A percentile compares a stretch with the other conserved stretches of the same genome.
phyloP scores from a whole-genome alignment of 805 yeast genomes.

The Torulaspora gathmanii region DNA sequence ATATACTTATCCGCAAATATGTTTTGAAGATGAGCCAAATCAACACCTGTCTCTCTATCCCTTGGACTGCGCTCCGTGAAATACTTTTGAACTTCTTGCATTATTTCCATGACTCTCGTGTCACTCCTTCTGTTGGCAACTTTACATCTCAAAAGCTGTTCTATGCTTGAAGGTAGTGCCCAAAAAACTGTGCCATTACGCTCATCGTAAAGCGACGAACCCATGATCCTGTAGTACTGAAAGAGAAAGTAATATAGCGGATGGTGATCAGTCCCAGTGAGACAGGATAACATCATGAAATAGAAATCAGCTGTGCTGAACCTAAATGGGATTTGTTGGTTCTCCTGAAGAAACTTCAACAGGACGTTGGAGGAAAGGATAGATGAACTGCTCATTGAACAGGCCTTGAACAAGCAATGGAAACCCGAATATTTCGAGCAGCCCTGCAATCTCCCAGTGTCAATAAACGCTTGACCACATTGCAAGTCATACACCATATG shows the following conservation, averaged over 20 bases:
- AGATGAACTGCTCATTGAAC: constrained; percentile 14
- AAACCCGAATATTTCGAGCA: constrained; percentile 10
- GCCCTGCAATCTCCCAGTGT: constrained; percentile 11
- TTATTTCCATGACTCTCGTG: constrained; percentile 5
- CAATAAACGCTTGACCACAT: constrained; percentile 7
- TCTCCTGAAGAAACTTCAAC: constrained; percentile 10
- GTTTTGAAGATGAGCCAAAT: constrained; percentile 1
- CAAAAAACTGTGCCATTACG: background rate
- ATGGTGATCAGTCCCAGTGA: constrained; percentile 8
- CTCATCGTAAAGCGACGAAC: constrained; percentile 5
- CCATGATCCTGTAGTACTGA: constrained; percentile 5
- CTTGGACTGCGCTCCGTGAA: constrained; percentile 2
- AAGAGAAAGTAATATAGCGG: constrained; percentile 12
- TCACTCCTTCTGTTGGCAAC: constrained; percentile 4
- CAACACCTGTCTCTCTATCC: background rate
- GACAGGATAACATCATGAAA: constrained; percentile 13
- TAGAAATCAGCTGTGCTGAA: constrained; percentile 18
- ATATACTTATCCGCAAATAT: constrained; percentile 11
- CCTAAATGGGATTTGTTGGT: constrained; percentile 2
- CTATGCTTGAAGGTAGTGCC: constrained; percentile 11
- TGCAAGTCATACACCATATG: constrained; percentile 12
- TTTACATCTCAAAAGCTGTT: constrained; percentile 1
- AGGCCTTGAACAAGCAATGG: constrained; percentile 16
- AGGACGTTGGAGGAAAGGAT: constrained; percentile 14
- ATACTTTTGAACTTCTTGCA: constrained; percentile 6